Base-by-base conservation (phyloP, 306 rosid species). In the Castanea sativa region DNA sequence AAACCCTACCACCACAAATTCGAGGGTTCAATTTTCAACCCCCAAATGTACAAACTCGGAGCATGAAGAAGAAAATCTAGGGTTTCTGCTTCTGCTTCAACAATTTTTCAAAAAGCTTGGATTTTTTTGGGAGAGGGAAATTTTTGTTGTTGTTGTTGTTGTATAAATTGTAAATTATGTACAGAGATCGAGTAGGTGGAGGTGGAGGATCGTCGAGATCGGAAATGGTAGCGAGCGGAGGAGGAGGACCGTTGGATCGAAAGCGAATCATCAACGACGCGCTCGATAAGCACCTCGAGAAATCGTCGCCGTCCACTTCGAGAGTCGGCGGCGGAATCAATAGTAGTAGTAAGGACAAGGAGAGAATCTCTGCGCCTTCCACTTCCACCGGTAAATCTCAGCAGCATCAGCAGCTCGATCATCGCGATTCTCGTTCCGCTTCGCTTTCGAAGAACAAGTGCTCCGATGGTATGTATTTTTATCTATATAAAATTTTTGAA, bases 231-330 rank as follows among this genome's bases (percentile, higher is more conserved):
- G 45, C 45, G 7, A 11, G 45, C 11, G 45, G 45, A 41, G 45
- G 45, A 7, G 90, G 86, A 19, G 88, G 88, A 14, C 69, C 88
- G 23, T 76, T 82, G 60, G 90, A 89, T 83, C 92, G 92, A 18
- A 89, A 89, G 90, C 90, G 90, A 78, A 89, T 89, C 86, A 89
- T 89, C 86, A 89, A 86, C 84, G 92, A 89, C 84, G 92, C 90
- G 27, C 88, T 89, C 29, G 92, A 89, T 72, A 89, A 89, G 81
- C 92, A 89, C 29, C 84, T 89, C 57, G 92, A 86, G 88, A 89
- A 89, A 81, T 86, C 90, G 35, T 84, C 92, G 4, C 86, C 90
- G 2, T 89, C 92, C 32, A 88, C 90, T 32, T 86, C 92, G 7
- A 84, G 88, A 76, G 87, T 45, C 38, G 72, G 51, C 38, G 29